Conservation (phyloP, 768 basidiomycete genomes). For the Rossbeevera mucosa region DNA sequence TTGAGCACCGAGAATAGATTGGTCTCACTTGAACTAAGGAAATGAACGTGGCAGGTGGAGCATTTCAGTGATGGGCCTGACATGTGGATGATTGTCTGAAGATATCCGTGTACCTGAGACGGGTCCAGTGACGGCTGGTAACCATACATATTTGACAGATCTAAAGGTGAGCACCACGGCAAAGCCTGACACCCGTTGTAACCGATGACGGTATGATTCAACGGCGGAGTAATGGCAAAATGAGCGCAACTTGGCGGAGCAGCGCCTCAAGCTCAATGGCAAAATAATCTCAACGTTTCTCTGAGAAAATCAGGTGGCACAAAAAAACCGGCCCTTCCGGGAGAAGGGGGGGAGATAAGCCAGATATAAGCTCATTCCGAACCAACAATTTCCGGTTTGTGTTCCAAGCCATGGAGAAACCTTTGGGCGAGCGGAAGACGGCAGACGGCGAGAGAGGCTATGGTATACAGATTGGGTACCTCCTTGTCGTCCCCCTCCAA, state of each 20-base stretch:
- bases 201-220: not conserved
- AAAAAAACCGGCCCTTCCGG: not conserved
- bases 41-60: not conserved
- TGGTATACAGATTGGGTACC: slow-evolving; percentile 32
- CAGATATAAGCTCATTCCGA: slow-evolving; percentile 10
- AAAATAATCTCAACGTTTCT: slow-evolving; percentile 18
- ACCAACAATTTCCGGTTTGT: not conserved
- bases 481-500: not conserved
- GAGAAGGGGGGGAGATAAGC: slow-evolving; percentile 7
- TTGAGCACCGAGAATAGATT: not conserved
- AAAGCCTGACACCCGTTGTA: not conserved
- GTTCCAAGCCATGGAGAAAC: slow-evolving; percentile 18
- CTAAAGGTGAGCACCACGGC: slow-evolving; percentile 1
- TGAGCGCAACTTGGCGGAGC: slow-evolving; percentile 15
- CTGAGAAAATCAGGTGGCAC: not conserved
- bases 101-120: not conserved
- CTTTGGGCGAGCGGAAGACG: slow-evolving; percentile 5
- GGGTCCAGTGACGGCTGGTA: not conserved
- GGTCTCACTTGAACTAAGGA: not conserved
- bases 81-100: not conserved
- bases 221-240: slow-evolving; percentile 22
- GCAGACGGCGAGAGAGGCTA: slow-evolving; percentile 17
- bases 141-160: not conserved
- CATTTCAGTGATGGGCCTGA: not conserved
- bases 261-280: slow-evolving; percentile 15